Conservation (phyloP, 345 rosid species). For the Firmiana major region DNA sequence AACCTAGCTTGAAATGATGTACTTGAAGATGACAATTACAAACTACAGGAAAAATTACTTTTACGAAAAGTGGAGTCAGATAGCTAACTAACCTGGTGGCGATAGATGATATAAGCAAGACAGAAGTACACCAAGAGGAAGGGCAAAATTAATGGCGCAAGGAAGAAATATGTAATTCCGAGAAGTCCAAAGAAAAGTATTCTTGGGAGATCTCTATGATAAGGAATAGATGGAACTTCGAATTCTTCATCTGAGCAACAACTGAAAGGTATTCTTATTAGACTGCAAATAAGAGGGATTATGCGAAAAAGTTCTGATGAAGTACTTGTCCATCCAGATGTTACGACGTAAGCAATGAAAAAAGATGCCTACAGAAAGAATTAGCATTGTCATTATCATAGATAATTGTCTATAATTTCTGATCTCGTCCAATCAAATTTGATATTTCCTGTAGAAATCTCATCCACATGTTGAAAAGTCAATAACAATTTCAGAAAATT, state of each 20-base stretch:
- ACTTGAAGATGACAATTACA: conserved; percentile 6
- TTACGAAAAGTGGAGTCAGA: not conserved
- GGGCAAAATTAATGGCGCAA: conserved; percentile 90
- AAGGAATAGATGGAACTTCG: conserved; percentile 70
- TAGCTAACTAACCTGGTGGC: conserved; percentile 66
- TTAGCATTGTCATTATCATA: conserved; percentile 14
- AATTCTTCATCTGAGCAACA: conserved; percentile 49
- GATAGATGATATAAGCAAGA: conserved; percentile 74
- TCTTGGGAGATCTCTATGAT: conserved; percentile 80
- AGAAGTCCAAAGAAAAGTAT: conserved; percentile 87
- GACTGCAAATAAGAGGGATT: conserved; percentile 58
- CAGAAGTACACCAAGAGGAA: conserved; percentile 81
- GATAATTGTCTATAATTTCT: conserved; percentile 3
- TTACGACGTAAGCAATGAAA: conserved; percentile 89
- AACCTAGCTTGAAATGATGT: not conserved
- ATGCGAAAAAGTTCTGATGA: conserved; percentile 83
- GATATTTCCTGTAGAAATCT: not conserved
- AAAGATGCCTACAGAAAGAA: conserved; percentile 70
- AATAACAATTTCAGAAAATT: not conserved
- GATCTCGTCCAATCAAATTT: not conserved
- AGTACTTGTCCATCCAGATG: conserved; percentile 93
- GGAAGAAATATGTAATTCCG: conserved; percentile 86
- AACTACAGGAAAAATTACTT: not conserved
- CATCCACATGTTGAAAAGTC: not conserved
- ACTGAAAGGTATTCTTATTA: conserved; percentile 46